Evolutionary conservation across 192 early-diverging fungal genomes (phyloP), one percentile per base, ranked within the genome.

Genomic region (Phycomyces nitens): DNA sequence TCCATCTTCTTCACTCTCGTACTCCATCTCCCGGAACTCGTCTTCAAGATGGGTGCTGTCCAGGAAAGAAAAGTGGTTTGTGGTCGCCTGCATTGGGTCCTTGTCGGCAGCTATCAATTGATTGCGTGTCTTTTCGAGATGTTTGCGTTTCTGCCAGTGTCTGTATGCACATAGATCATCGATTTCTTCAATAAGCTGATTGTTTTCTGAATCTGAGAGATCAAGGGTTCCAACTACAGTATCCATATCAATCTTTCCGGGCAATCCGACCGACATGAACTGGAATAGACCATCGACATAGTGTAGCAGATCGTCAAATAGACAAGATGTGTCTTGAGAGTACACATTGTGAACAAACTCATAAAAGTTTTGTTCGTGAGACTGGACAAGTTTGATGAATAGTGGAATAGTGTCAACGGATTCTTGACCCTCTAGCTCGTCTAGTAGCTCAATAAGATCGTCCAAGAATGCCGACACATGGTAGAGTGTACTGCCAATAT

Each of bases 311-410:
- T 80, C 79, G 12, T 66, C 70, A 68, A 84, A 84, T 12, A 84
- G 69, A 3, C 72, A 64, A 0, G 77, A 70, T 16, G 75, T 61
- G 27, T 82, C 75, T 52, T 80, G 70, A 24, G 69, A 70, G 40
- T 84, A 77, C n/a, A 84, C 78, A 9, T 75, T 76, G 43, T 82
- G 78, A 0, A 84, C 80, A 66, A 82, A 84, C 20, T 60, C 63
- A 57, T 84, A 84, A 60, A 84, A 84, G 14, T 62, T 67, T 14
- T 71, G 70, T 14, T 80, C 53, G 27, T 84, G 83, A 34, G 72
- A 63, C 14, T 69, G 57, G 16, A 79, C 77, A 10, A 84, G 53
- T 11, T 72, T 67, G 4, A 74, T 77, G 70, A 75, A 80, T 38
- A 42, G 64, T 65, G 69, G 77, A 34, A 73, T 60, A 22, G 59